Base-by-base conservation (phyloP, 2,329 filamentous ascomycete species). In the Aureobasidium vineae region DNA sequence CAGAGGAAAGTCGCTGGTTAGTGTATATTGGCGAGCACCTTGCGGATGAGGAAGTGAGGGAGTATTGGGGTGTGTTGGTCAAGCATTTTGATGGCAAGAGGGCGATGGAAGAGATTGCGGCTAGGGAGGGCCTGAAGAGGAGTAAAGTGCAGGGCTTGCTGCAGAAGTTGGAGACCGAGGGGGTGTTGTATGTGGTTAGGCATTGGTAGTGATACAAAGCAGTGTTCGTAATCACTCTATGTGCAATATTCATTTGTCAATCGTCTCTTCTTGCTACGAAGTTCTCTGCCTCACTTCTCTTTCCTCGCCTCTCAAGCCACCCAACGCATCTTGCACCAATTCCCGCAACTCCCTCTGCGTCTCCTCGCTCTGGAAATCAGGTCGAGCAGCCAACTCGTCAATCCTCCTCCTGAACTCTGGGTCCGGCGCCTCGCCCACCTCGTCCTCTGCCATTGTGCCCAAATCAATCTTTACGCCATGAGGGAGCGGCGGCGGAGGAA, bases 81-180 rank as follows among this genome's bases (percentile, higher is more conserved):
- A 91, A 90, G 76, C 95, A 97, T 77, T 91, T 98, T 72, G 93
- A 98, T 75, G 95, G 95, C 0, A 85, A 84, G 66, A 88, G 90
- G 73, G 89, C 93, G 2, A 82, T 98, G 68, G 95, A 99, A 79
- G 88, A 93, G 71, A 90, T 99, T 70, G 86, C 90, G 1, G 80
- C 95, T n/a, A 85, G 89, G 66, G 92, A 97, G 78, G 90, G 90
- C 6, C 84, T 96, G 79, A 96, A 95, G 80, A 83, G 92, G 66
- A 96, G 94, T 78, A 75, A 80, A 49, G 83, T 86, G 8, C 65
- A 66, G 8, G 66, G 64, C 2, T 52, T 69, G n/a, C 23, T 69
- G 49, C 41, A 50, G 19, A 60, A 63, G 23, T 47, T 69, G 26
- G 68, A 69, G 65, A n/a, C 33, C 10, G 65, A 67, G 36, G 67